Conservation (phyloP, 1,284 basidiomycete genomes). For the Ustilago curta region DNA sequence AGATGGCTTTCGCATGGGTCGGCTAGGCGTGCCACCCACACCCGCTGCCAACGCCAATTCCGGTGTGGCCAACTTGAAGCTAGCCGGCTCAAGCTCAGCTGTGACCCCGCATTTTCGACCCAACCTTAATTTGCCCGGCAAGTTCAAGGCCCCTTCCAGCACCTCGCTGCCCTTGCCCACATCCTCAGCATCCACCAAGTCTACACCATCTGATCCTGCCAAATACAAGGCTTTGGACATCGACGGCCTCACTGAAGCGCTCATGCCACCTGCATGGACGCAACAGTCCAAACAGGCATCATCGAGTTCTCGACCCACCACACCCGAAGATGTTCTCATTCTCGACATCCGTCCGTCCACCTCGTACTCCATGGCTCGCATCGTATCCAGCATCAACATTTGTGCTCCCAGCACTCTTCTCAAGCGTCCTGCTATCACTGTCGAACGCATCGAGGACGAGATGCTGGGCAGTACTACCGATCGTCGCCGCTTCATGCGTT, state of each 20-base stretch:
- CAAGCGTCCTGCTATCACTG: slow-evolving; percentile 62
- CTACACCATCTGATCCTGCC: slow-evolving; percentile 22
- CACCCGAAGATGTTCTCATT: slow-evolving; percentile 69
- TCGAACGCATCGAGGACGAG: slow-evolving; percentile 64
- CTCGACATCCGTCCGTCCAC: slow-evolving; percentile 87
- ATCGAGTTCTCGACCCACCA: slow-evolving; percentile 3
- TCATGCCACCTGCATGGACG: slow-evolving; percentile 25
- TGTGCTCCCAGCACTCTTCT: slow-evolving; percentile 94
- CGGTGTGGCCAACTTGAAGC: slow-evolving; percentile 8
- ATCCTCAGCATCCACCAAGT: slow-evolving; percentile 16
- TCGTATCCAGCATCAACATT: slow-evolving; percentile 79
- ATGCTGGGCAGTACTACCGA: slow-evolving; percentile 57
- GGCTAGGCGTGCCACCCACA: slow-evolving; percentile 37
- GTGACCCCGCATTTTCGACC: slow-evolving; percentile 11
- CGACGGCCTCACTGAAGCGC: slow-evolving; percentile 37
- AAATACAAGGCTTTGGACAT: slow-evolving; percentile 47
- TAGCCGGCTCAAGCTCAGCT: slow-evolving; percentile 6
- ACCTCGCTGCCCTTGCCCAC: slow-evolving; percentile 33
- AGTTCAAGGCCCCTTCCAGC: slow-evolving; percentile 26
- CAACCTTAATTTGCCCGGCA: slow-evolving; percentile 29
- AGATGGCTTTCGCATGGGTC: slow-evolving; percentile 27
- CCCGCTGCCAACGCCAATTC: slow-evolving; percentile 34
- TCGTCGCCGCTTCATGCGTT: slow-evolving; percentile 53
- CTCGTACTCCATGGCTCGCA: slow-evolving; percentile 53
- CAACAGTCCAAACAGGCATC: slow-evolving; percentile 13